Conservation (phyloP, 2,329 filamentous ascomycete species). For the Aureobasidium sp. region DNA sequence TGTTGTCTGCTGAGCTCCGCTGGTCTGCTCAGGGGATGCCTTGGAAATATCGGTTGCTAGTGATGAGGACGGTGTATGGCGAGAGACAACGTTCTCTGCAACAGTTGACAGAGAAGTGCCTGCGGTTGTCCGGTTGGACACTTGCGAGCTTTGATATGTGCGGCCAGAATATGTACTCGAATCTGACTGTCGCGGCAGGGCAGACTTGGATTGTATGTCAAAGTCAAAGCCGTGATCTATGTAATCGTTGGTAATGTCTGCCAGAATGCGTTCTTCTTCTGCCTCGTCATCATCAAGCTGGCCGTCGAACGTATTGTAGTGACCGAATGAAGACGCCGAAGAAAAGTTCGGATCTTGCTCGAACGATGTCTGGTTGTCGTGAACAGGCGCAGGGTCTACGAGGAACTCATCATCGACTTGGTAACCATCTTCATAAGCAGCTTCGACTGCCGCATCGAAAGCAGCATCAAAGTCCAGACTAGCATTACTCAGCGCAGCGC, state of each 20-base stretch:
- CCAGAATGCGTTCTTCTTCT: slow-evolving; percentile 50
- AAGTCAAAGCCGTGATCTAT: slow-evolving; percentile 69
- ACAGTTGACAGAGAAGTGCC: slow-evolving; percentile 64
- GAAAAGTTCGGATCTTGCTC: background rate
- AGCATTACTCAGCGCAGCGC: slow-evolving; percentile 59
- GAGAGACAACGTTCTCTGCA: slow-evolving; percentile 41
- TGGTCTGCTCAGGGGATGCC: background rate
- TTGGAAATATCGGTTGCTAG: background rate
- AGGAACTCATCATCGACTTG: slow-evolving; percentile 50
- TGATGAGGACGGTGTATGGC: slow-evolving; percentile 3
- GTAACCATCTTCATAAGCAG: slow-evolving; percentile 86
- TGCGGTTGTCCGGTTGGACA: slow-evolving; percentile 61
- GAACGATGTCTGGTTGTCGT: background rate
- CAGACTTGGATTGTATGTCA: slow-evolving; percentile 56
- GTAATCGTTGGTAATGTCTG: slow-evolving; percentile 81
- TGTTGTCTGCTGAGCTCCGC: background rate
- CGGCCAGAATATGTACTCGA: slow-evolving; percentile 69
- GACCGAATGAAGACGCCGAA: background rate
- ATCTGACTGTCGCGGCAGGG: slow-evolving; percentile 68
- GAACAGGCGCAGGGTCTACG: background rate
- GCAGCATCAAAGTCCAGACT: slow-evolving; percentile 91
- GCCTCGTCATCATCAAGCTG: slow-evolving; percentile 30
- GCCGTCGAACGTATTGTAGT: background rate
- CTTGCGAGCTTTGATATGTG: slow-evolving; percentile 68
- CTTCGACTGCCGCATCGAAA: slow-evolving; percentile 88